Conservation (phyloP, 805 yeast genomes). For the Sugiyamaella lignohabitans region DNA sequence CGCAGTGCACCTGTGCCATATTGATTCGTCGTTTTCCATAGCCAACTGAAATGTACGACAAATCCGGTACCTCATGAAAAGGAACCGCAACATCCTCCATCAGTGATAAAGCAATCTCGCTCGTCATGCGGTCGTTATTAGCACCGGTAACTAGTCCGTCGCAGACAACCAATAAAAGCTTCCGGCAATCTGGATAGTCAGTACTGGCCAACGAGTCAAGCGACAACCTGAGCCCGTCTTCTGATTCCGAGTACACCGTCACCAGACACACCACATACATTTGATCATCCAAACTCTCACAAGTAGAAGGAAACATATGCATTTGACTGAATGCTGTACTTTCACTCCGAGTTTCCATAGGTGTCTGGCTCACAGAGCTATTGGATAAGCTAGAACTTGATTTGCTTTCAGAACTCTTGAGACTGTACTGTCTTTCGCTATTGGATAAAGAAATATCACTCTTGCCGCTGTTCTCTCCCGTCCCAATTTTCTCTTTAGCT, state of each 20-base stretch:
- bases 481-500: no score
- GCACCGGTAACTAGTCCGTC: conserved; percentile 84
- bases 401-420: background rate
- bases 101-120: conserved; percentile 69
- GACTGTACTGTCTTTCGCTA: background rate
- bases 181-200: conserved; percentile 77
- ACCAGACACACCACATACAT: conserved; percentile 46
- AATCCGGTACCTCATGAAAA: conserved; percentile 54
- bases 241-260: conserved; percentile 83
- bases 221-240: conserved; percentile 63
- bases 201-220: conserved; percentile 75
- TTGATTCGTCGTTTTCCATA: conserved; percentile 72
- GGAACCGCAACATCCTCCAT: conserved; percentile 44
- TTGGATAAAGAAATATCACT: background rate
- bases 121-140: conserved; percentile 52
- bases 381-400: background rate
- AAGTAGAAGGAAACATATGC: background rate
- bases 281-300: background rate
- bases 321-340: background rate
- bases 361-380: background rate
- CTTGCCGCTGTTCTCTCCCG: no score
- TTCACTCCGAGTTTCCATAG: background rate
- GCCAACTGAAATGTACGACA: conserved; percentile 81
- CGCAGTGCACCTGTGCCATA: conserved; percentile 81
- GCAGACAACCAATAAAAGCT: conserved; percentile 68